These are phyloP conservation scores for Leccinellum rugosiceps DNA, from an alignment of 768 basidiomycete species.

Conservation along the genomic window DNA sequence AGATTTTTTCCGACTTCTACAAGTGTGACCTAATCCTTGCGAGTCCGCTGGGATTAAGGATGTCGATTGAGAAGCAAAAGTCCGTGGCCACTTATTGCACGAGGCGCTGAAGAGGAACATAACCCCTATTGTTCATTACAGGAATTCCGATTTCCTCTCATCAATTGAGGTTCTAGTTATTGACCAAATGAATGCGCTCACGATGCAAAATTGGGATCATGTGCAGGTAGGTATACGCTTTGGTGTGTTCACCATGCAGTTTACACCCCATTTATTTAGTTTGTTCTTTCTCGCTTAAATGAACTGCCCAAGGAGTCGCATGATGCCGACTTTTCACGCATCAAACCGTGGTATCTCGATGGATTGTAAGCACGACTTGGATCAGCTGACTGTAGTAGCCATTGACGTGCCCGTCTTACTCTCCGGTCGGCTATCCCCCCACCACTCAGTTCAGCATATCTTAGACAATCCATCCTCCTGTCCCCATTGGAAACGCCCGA, in stretches of 20 bases:
- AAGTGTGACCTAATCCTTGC: conserved; percentile 88
- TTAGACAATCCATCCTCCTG: conserved; percentile 87
- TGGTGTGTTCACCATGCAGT: background rate
- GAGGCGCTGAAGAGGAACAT: background rate
- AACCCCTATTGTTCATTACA: conserved; percentile 27
- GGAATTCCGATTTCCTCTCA: conserved; percentile 86
- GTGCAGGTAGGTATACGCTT: conserved; percentile 60
- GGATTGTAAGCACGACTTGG: conserved; percentile 64
- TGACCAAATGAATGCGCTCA: conserved; percentile 89
- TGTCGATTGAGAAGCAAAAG: conserved; percentile 95
- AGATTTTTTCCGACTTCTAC: conserved; percentile 89
- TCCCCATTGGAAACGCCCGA: conserved; percentile 91
- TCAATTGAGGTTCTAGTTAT: conserved; percentile 90
- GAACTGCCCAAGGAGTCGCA: conserved; percentile 90
- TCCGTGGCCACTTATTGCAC: conserved; percentile 36
- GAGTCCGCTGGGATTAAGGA: conserved; percentile 86
- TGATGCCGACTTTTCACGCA: conserved; percentile 92
- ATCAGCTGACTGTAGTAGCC: conserved; percentile 67
- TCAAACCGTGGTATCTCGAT: conserved; percentile 98
- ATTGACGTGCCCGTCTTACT: conserved; percentile 65
- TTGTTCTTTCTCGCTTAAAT: conserved; percentile 82
- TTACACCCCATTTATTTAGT: conserved; percentile 44
- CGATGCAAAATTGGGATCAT: conserved; percentile 99
- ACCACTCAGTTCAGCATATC: conserved; percentile 62
- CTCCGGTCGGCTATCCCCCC: background rate